Percentiles rank a stretch among this genome's conserved stretches.
Conservation (phyloP, 305 asterid species). For the Solanum chacoense region DNA sequence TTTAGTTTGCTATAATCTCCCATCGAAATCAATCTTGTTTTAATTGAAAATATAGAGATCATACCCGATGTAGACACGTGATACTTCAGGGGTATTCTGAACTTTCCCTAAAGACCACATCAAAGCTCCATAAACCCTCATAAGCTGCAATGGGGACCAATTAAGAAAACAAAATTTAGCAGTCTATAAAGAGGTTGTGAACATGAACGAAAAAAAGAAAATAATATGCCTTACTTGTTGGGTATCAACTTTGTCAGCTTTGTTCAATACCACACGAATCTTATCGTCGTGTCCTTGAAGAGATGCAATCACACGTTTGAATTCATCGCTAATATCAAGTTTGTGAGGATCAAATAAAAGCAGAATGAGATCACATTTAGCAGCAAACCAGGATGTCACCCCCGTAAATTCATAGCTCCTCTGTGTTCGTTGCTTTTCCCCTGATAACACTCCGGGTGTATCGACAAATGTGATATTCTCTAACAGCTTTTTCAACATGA, state of each 20-base stretch:
- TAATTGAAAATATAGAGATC: background rate
- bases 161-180: background rate
- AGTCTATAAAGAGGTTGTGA: background rate
- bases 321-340: slow-evolving; percentile 37
- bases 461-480: slow-evolving; percentile 92
- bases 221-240: slow-evolving; percentile 52
- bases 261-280: slow-evolving; percentile 76
- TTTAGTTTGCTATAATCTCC: background rate
- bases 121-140: slow-evolving; percentile 97
- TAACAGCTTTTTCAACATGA: slow-evolving; percentile 43
- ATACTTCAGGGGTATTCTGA: slow-evolving; percentile 85
- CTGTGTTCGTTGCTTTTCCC: slow-evolving; percentile 90
- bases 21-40: background rate
- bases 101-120: slow-evolving; percentile 99
- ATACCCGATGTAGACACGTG: slow-evolving; percentile 91
- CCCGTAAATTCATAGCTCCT: slow-evolving; percentile 96
- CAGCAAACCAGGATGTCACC: slow-evolving; percentile 96
- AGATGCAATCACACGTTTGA: slow-evolving; percentile 70
- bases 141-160: slow-evolving; percentile 48
- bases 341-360: slow-evolving; percentile 94
- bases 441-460: slow-evolving; percentile 88
- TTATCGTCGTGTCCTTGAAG: slow-evolving; percentile 91
- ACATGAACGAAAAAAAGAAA: background rate
- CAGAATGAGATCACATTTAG: slow-evolving; percentile 80
- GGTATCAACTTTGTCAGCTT: slow-evolving; percentile 31